Base-by-base conservation (phyloP, 2,329 filamentous ascomycete species). In the Colletotrichum filicis region DNA sequence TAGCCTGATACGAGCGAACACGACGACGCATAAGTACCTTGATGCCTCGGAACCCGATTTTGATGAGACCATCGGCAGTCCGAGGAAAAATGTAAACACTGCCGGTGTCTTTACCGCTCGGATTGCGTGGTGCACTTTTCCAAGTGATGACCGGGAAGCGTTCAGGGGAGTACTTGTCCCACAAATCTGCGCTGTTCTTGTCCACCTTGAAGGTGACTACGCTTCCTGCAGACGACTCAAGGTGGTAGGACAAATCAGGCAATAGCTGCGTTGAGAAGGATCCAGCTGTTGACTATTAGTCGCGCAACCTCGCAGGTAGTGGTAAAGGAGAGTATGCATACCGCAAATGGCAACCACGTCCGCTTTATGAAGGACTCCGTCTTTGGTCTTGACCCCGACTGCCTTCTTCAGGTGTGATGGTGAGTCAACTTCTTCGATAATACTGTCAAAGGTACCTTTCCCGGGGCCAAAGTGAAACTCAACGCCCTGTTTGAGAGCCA, bases 331-430 rank as follows among this genome's bases (percentile, higher is more conserved):
- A 69, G 1, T 81, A 83, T 0, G 1, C 75, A 71, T 74, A 78
- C 79, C 79, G 19, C 85, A 84, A 42, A 86, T 74, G 53, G 87
- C 79, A 4, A 79, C 80, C 9, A 85, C 58, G 1, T 70, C 76
- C 0, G 84, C 82, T 1, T 22, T 7, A 66, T 86, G 82, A 0
- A 65, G 53, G 42, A 75, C 75, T 0, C 81, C 82, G 73, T 87
- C 83, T 0, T 73, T 76, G 0, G 85, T 87, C 6, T 74, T 74
- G 28, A 87, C 81, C 0, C 86, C 85, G 7, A 78, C 76, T 0
- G 84, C 77, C 5, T 77, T 57, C 68, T 70, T 79, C 71, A 12
- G 52, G 52, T 37, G 74, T 58, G 22, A 46, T 9, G 3, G 22
- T 7, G 49, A 61, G 55, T 0, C n/a, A 11, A 0, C 32, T n/a